Conservation (phyloP, 192 early-diverging fungal genomes). For the Coemansia sp. region DNA sequence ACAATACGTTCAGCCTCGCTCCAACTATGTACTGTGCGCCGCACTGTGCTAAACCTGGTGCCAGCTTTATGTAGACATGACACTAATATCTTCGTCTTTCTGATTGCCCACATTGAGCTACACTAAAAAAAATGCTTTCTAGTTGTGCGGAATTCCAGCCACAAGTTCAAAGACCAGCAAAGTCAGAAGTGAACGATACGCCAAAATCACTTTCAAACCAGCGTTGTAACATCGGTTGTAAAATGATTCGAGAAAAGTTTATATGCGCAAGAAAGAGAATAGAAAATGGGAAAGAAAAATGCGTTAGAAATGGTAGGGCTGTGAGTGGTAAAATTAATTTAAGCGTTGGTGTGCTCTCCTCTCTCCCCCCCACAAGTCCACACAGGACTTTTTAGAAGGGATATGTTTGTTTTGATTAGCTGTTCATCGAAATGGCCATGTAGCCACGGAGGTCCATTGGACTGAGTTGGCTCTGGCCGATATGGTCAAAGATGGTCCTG, state of each 20-base stretch:
- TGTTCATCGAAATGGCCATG: slow-evolving; percentile 48
- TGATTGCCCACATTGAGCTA: too few species aligned
- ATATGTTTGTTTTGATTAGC: slow-evolving; percentile 9
- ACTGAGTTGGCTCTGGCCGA: slow-evolving; percentile 43
- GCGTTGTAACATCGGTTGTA: too few species aligned
- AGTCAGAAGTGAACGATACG: not conserved
- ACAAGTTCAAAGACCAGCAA: not conserved
- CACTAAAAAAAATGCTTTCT: too few species aligned
- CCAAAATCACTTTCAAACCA: too few species aligned
- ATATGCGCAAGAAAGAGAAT: not conserved
- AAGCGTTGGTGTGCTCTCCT: not conserved
- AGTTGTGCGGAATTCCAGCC: too few species aligned
- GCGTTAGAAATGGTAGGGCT: not conserved
- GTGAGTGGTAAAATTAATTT: not conserved
- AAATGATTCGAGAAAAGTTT: too few species aligned
- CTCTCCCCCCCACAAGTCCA: too few species aligned
- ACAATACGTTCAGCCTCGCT: slow-evolving; percentile 12
- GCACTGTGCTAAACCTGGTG: not conserved
- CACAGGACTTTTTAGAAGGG: not conserved
- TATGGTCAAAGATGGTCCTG: slow-evolving; percentile 50
- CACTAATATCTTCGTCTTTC: too few species aligned
- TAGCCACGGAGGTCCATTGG: slow-evolving; percentile 50
- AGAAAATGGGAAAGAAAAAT: not conserved
- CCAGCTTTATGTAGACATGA: not conserved
- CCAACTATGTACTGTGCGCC: slow-evolving; percentile 6